Conservation (phyloP, 495 filamentous ascomycete genomes). For the Acidomyces sp. region DNA sequence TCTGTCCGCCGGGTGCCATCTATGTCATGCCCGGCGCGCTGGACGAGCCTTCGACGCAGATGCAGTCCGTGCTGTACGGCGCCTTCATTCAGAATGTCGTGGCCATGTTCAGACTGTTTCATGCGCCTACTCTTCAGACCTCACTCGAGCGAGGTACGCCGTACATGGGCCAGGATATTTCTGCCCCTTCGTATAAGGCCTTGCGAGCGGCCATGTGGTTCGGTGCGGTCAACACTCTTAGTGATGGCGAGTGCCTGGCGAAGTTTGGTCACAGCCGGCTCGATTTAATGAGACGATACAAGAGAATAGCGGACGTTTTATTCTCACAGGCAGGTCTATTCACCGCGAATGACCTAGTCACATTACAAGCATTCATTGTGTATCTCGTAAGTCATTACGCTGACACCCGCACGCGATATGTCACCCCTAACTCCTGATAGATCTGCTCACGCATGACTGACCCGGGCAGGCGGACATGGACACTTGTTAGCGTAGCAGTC, state of each 20-base stretch:
- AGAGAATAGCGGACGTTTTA: conserved; percentile 7
- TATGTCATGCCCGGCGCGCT: conserved; percentile 18
- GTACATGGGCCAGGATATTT: conserved; percentile 14
- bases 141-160: conserved; percentile 10
- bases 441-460: not conserved
- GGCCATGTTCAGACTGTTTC: conserved; percentile 12
- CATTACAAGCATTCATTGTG: conserved; percentile 11
- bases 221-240: conserved; percentile 11
- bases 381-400: conserved; percentile 10
- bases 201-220: conserved; percentile 14
- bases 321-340: conserved; percentile 16
- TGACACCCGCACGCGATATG: not conserved
- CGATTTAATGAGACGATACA: conserved; percentile 9
- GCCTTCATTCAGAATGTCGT: conserved; percentile 12
- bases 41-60: conserved; percentile 6
- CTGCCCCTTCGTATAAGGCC: conserved; percentile 1
- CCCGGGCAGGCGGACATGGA: conserved; percentile 5
- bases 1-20: conserved; percentile 13
- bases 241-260: conserved; percentile 7
- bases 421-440: too few relatives aligned
- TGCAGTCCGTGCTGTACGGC: conserved; percentile 1
- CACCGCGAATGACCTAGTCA: conserved; percentile 13
- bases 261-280: conserved; percentile 4
- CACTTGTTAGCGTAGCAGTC: conserved; percentile 8
- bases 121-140: conserved; percentile 3